Conservation (phyloP, 495 filamentous ascomycete species). For the Podospora didyma region DNA sequence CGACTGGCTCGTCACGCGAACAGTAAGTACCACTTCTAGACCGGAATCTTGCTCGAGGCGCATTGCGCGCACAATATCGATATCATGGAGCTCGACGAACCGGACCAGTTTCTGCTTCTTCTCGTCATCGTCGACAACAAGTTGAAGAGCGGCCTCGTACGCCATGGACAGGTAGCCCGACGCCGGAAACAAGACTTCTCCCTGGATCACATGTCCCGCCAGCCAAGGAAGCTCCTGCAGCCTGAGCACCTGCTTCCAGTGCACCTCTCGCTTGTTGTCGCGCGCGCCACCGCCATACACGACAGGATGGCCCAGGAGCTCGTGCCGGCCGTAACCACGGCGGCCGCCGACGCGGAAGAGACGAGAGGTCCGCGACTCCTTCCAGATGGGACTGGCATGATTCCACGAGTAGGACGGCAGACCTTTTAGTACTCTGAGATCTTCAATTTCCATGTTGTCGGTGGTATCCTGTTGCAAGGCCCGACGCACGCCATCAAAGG, state of each 20-base stretch:
- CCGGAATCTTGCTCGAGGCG: not conserved
- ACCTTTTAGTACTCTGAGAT: conserved; percentile 11
- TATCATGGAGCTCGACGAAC: not conserved
- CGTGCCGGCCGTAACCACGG: conserved; percentile 10
- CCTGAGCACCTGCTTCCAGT: conserved; percentile 42
- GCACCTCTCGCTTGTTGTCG: conserved; percentile 29
- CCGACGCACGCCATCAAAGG: conserved; percentile 3
- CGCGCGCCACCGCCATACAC: not conserved
- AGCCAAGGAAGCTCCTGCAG: conserved; percentile 45
- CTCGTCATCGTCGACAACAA: conserved; percentile 11
- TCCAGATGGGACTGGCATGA: conserved; percentile 37
- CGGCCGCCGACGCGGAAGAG: conserved; percentile 35
- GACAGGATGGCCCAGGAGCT: conserved; percentile 21
- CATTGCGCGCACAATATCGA: not conserved
- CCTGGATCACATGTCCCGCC: conserved; percentile 38
- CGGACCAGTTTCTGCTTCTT: not conserved
- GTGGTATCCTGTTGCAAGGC: conserved; percentile 24
- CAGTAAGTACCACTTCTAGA: not conserved
- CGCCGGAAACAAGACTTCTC: conserved; percentile 49
- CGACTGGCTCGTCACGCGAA: not conserved
- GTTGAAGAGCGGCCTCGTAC: conserved; percentile 40
- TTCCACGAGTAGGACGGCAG: conserved; percentile 49
- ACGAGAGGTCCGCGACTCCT: conserved; percentile 37
- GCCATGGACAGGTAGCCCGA: conserved; percentile 52
- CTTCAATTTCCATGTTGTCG: not conserved